Evolutionary conservation across 2,329 filamentous ascomycete species (phyloP), one percentile per base, ranked within the genome.

Genomic region (Fusarium fujikuroi): DNA sequence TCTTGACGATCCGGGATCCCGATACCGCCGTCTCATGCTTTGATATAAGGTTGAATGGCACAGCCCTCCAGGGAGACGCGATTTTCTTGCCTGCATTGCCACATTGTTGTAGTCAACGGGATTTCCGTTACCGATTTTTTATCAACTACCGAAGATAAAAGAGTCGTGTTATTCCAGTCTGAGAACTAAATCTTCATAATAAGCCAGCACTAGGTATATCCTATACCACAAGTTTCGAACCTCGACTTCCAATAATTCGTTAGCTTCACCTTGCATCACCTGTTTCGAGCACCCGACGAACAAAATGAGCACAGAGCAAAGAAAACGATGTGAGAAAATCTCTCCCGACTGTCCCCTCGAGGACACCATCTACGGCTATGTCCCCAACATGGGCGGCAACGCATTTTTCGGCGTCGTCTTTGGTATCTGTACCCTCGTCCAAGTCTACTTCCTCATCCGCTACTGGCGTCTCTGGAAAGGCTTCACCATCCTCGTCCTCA

Each of bases 381-480:
- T 19, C 3, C 57, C 57, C 18, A 60, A 54, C 11, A 39, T 60
- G 47, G 57, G 46, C 2, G 57, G 57, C 9, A 54, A 54, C 15
- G 28, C 46, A 28, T 53, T 60, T 2, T 34, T 54, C 34, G 28
- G 34, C 7, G 21, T 60, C 6, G 16, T 60, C 18, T 60, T 60
- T 14, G 46, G 57, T 7, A 21, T 60, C 34, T 60, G 57, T 1
- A 60, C 57, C 18, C 36, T 60, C 7, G n/a, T 34, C 5, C 46
- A 54, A 25, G 34, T 30, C 6, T 60, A 60, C 25, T 54, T 21
- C 18, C 34, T 60, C 25, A 32, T 54, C 21, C 44, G 46, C 6
- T 60, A 21, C n/a, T 60, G 57, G 57, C 44, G 46, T 6, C 36
- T 32, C 8, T 60, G 57, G 57, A 60, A 60, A 7, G 57, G 57